Base-by-base conservation (phyloP, 2,329 filamentous ascomycete genomes). In the Colletotrichum cordylinicola region DNA sequence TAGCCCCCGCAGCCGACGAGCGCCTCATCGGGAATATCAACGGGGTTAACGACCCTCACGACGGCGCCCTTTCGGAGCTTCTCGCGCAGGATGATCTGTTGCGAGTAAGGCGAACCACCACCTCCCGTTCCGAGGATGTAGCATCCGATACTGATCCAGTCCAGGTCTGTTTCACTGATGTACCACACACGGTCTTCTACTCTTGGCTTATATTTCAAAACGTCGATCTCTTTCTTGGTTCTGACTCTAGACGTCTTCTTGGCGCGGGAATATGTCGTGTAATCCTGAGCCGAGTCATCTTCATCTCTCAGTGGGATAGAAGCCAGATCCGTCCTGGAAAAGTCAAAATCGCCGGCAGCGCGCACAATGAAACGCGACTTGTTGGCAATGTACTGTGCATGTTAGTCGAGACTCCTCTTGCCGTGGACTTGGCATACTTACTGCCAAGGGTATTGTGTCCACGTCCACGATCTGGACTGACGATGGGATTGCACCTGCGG, bases 91-190 rank as follows among this genome's bases (percentile, higher is more conserved):
- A 87, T 87, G 18, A 92, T 83, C 83, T 89, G 88, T 35, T 85
- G 83, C 3, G 88, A 81, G 77, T 90, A 91, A 2, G 90, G 89
- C 4, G 86, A 88, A 3, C 91, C 91, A 24, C 91, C 91, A 8
- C 91, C 91, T 24, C 91, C 91, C 1, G 90, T 91, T 3, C 90
- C 91, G 0, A 93, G 85, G 67, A 93, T 90, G 77, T 92, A 92
- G 79, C 90, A 91, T 2, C 91, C 91, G 9, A 86, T 89, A 1
- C 89, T 83, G 39, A 93, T 89, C 84, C 89, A 93, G 35, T 84
- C 81, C 6, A 93, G 83, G 79, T 93, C 91, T 0, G 88, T 89
- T 78, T 92, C 90, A 13, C 85, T 90, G 52, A 93, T 81, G 72
- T 88, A 87, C 91, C 91, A 93, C 18, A 87, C 80, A 12, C 90